These are phyloP conservation scores for Forsythia viridissima DNA, from an alignment of 257 asterid genomes.

Conservation along the genomic window DNA sequence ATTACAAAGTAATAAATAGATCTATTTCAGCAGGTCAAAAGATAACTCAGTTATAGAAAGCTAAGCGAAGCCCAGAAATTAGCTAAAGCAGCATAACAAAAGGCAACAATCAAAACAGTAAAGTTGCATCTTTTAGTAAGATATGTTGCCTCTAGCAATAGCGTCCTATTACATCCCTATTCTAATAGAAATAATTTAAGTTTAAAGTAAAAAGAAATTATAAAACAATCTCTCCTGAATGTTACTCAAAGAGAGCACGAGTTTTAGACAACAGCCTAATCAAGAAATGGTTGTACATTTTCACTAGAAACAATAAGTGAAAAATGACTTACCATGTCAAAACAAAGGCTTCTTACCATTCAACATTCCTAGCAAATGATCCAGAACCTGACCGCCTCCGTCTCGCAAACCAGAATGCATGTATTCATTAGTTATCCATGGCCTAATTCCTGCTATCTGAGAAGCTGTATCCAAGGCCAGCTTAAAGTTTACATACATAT, in stretches of 20 bases:
- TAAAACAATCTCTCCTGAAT: not conserved
- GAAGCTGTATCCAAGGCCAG: slow-evolving; percentile 80
- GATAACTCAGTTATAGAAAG: too few species aligned
- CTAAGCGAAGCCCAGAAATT: too few species aligned
- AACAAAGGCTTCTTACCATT: slow-evolving; percentile 88
- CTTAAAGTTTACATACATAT: slow-evolving; percentile 87
- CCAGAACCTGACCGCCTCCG: slow-evolving; percentile 69
- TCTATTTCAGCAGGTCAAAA: too few species aligned
- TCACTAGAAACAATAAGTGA: not conserved
- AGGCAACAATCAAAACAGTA: too few species aligned
- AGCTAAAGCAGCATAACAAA: too few species aligned
- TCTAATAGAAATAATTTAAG: too few species aligned
- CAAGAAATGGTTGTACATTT: not conserved
- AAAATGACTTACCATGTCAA: slow-evolving; percentile 23
- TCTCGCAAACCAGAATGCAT: slow-evolving; percentile 98
- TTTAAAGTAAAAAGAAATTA: not conserved
- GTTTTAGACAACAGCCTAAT: not conserved
- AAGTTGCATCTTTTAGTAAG: too few species aligned
- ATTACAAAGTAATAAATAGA: too few species aligned
- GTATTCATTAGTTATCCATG: slow-evolving; percentile 90
- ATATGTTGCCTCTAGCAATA: too few species aligned
- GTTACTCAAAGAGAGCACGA: not conserved
- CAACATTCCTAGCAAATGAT: slow-evolving; percentile 73
- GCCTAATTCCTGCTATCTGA: slow-evolving; percentile 70
- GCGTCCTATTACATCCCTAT: too few species aligned